phyloP scores from a whole-genome alignment of 208 protist genomes.

The Crithidia fasciculata region DNA sequence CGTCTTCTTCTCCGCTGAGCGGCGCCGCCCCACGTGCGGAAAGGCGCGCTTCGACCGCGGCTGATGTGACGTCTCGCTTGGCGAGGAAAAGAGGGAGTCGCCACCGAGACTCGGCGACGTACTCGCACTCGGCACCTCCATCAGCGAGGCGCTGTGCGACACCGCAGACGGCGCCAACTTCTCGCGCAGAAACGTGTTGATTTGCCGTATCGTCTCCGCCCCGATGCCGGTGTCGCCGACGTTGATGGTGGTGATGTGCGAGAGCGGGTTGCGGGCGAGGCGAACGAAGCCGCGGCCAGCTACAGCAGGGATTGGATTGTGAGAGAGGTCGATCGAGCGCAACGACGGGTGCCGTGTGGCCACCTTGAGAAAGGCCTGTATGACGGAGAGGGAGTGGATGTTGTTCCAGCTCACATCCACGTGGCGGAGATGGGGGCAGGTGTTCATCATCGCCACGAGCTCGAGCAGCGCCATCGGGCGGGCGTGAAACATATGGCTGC shows the following conservation, averaged over 20 bases:
- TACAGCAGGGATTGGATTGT: conserved; percentile 82
- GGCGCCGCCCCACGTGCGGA: neutral
- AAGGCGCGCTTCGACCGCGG: conserved; percentile 6
- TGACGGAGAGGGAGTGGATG: conserved; percentile 65
- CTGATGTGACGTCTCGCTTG: neutral
- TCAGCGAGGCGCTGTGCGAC: conserved; percentile 16
- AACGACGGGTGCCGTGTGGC: conserved; percentile 61
- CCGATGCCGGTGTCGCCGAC: conserved; percentile 66
- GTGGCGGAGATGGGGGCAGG: conserved; percentile 50
- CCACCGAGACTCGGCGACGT: conserved; percentile 7
- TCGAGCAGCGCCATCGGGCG: conserved; percentile 63
- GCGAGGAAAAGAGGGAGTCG: conserved; percentile 11
- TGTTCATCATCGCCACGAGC: conserved; percentile 72
- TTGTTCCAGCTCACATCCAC: conserved; percentile 82
- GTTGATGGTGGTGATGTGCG: conserved; percentile 54
- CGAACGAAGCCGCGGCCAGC: conserved; percentile 74
- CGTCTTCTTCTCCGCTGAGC: neutral
- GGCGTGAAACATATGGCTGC: conserved; percentile 66
- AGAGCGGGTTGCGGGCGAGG: conserved; percentile 68
- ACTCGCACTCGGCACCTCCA: conserved; percentile 14
- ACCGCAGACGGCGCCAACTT: conserved; percentile 30
- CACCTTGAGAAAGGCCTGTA: conserved; percentile 71
- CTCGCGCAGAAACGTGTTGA: conserved; percentile 64
- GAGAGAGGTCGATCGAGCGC: conserved; percentile 63
- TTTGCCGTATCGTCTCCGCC: conserved; percentile 64